Percentiles rank a stretch among this genome's conserved stretches.
These are phyloP conservation scores for Phyllosticta paracitricarpa DNA, from an alignment of 2,329 filamentous ascomycete species.

Conservation along the genomic window DNA sequence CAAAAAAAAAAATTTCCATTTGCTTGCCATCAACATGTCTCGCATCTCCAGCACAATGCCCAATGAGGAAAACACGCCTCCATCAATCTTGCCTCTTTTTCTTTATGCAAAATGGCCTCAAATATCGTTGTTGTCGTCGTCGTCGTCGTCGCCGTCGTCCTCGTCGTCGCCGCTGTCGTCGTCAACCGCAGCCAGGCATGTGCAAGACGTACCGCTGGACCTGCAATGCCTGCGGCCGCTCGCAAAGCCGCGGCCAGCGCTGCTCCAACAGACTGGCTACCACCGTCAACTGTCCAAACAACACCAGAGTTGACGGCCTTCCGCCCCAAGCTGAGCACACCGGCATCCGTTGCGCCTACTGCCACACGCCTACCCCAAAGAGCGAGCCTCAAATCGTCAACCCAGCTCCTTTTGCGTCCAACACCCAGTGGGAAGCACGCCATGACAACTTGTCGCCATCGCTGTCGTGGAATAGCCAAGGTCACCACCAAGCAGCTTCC, in stretches of 20 bases:
- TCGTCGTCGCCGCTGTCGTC: background rate
- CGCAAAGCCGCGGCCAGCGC: background rate
- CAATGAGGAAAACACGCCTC: background rate
- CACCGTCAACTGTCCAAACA: background rate
- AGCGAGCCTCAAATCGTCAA: background rate
- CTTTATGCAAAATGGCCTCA: background rate
- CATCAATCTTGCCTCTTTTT: background rate
- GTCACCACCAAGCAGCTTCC: background rate
- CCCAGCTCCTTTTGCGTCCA: background rate
- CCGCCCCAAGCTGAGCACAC: background rate
- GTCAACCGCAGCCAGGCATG: background rate
- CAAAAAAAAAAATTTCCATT: background rate
- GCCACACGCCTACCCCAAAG: background rate
- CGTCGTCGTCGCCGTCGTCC: background rate
- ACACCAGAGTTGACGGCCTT: background rate
- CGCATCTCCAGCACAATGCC: background rate
- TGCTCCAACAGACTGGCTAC: background rate
- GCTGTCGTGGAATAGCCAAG: background rate
- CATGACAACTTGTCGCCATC: background rate
- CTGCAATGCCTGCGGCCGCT: background rate
- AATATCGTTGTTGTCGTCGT: background rate
- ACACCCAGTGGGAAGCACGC: background rate
- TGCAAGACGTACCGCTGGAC: conserved; percentile 1
- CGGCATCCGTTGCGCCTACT: background rate
- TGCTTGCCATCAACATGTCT: background rate